These are phyloP conservation scores for Mucor sp. DNA, from an alignment of 371 early-diverging fungal species.

Conservation along the genomic window DNA sequence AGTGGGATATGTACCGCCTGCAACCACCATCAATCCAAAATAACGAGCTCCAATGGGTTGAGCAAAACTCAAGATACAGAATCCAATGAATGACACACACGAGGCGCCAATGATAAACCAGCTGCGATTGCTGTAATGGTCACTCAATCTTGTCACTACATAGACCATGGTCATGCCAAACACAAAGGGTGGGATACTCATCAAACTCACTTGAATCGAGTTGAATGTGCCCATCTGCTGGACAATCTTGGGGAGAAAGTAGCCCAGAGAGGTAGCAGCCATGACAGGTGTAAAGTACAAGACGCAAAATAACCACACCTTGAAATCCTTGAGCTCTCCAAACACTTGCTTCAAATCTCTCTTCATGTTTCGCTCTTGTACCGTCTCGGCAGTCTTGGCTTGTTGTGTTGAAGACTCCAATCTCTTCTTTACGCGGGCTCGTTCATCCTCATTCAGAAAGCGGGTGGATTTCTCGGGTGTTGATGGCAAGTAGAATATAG, in stretches of 20 bases:
- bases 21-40: constrained; percentile 50
- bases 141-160: constrained; percentile 39
- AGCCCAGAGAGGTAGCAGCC: constrained; percentile 54
- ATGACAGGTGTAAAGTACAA: constrained; percentile 55
- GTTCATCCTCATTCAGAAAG: constrained; percentile 45
- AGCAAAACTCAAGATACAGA: constrained; percentile 44
- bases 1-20: constrained; percentile 53
- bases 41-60: constrained; percentile 40
- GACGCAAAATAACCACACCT: constrained; percentile 47
- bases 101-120: constrained; percentile 50
- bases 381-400: neutral
- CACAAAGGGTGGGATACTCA: constrained; percentile 52
- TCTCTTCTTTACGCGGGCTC: constrained; percentile 22
- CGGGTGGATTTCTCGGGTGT: constrained; percentile 43
- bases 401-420: constrained; percentile 4
- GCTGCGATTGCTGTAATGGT: constrained; percentile 35
- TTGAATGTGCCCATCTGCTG: constrained; percentile 45
- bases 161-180: constrained; percentile 50
- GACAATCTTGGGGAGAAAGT: constrained; percentile 51
- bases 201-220: constrained; percentile 50
- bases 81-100: constrained; percentile 37
- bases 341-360: constrained; percentile 23
- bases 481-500: constrained; percentile 43
- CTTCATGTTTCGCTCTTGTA: constrained; percentile 13
- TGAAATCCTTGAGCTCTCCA: constrained; percentile 37